phyloP scores from a whole-genome alignment of 768 basidiomycete genomes.

The Tricholomella constricta region DNA sequence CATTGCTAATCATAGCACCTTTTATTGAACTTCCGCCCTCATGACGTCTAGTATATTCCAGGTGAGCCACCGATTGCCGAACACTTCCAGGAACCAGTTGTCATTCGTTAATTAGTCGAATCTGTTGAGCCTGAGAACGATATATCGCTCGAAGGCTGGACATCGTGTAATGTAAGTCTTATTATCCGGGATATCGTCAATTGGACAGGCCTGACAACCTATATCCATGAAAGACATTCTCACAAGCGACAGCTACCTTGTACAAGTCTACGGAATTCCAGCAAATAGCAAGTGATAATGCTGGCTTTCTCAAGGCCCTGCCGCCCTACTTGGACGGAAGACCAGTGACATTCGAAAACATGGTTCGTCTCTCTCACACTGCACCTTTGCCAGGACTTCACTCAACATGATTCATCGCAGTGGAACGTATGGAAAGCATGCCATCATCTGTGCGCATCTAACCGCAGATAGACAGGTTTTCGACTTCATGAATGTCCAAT shows the following conservation, averaged over 20 bases:
- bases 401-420: slow-evolving; percentile 16
- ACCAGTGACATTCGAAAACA: slow-evolving; percentile 53
- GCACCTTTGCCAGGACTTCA: neutral
- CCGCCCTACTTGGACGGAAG: slow-evolving; percentile 56
- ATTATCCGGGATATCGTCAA: slow-evolving; percentile 5
- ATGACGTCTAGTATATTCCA: slow-evolving; percentile 32
- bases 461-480: slow-evolving; percentile 45
- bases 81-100: neutral
- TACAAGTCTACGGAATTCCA: slow-evolving; percentile 57
- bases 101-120: slow-evolving; percentile 43
- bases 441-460: neutral
- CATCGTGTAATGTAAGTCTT: slow-evolving; percentile 59
- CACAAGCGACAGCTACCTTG: slow-evolving; percentile 47
- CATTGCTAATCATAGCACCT: neutral
- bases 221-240: slow-evolving; percentile 42
- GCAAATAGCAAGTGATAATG: slow-evolving; percentile 43
- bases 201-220: neutral
- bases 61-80: slow-evolving; percentile 28
- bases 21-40: neutral
- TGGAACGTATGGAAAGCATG: slow-evolving; percentile 35
- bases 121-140: slow-evolving; percentile 64
- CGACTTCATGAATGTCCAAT: slow-evolving; percentile 75
- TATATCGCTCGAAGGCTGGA: slow-evolving; percentile 66
- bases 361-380: slow-evolving; percentile 43
- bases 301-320: slow-evolving; percentile 50